A percentile compares a stretch with the other conserved stretches of the same genome.
Evolutionary conservation across 2,329 filamentous ascomycete genomes (phyloP).

Genomic region (Ascochyta koolunga): DNA sequence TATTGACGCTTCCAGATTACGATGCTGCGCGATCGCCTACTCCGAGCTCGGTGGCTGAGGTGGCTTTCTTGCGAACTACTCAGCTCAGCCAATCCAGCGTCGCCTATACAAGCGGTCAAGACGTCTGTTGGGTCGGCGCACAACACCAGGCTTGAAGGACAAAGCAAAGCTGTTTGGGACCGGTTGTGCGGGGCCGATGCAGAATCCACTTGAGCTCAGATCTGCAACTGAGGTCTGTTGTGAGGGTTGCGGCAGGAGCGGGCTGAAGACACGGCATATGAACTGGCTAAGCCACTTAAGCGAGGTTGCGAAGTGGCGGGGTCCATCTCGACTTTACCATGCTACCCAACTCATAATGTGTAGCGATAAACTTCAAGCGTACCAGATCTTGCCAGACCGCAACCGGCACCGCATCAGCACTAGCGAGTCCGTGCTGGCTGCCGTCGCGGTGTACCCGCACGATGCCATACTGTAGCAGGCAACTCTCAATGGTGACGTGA

Average conservation of each 20-base stretch:
- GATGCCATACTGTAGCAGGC: no score
- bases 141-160: neutral
- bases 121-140: neutral
- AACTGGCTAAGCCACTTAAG: neutral
- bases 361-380: conserved; percentile 2
- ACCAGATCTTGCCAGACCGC: neutral
- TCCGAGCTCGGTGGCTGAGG: conserved; percentile 6
- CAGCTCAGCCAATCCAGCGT: conserved; percentile 1
- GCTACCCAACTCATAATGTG: neutral
- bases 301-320: neutral
- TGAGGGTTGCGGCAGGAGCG: neutral
- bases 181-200: conserved; percentile 13
- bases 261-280: conserved; percentile 8
- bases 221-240: conserved; percentile 5
- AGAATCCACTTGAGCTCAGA: neutral
- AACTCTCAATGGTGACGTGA: neutral
- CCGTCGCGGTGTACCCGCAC: conserved; percentile 3
- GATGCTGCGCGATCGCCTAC: conserved; percentile 3
- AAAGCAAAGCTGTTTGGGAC: neutral
- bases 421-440: conserved; percentile 14
- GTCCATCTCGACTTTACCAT: neutral
- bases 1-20: conserved; percentile 2
- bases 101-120: neutral
- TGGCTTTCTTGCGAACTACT: neutral
- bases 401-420: conserved; percentile 12